Base-by-base conservation (phyloP, 2,329 filamentous ascomycete species). In the Cladosporium sp. region DNA sequence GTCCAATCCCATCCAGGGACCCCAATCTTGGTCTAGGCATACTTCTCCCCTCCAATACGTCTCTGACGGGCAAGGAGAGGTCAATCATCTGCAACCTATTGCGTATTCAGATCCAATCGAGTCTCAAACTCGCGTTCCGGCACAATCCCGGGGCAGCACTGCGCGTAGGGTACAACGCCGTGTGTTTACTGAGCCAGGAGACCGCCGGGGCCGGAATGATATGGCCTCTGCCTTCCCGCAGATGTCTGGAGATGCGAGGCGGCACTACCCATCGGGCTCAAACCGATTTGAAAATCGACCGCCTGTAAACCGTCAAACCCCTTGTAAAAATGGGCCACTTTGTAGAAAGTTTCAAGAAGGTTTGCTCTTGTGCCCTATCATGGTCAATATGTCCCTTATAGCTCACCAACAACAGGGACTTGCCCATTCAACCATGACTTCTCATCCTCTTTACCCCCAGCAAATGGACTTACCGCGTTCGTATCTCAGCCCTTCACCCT, bases 401-500 rank as follows among this genome's bases (percentile, higher is more conserved):
- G 43, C 56, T 57, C n/a, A 55, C 29, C 18, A 19, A 32, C 32
- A 8, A 36, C 38, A 64, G 62, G 63, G 25, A 66, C 61, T 13
- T 66, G 63, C 54, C 57, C 58, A 46, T 66, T 60, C 56, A 65
- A 62, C 45, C 63, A 66, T 55, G 62, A 65, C 42, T 63, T 63
- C 41, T 56, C 52, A 15, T 59, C 58, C 8, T 27, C 45, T 22
- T 32, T 48, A 30, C 49, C 60, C 38, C 45, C 57, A 33, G 45
- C 58, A 13, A 63, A 65, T 51, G 62, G 62, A n/a, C 52, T 59
- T 42, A 55, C 38, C 49, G 30, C 54, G 59, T 62, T 38, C 55
- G 60, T 57, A 20, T n/a, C 22, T 25, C 33, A 13, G 3, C 16
- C 15, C 48, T 27, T 15, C 22, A 9, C 22, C 4, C 22, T 27